phyloP scores from a whole-genome alignment of 345 rosid genomes.

The Aurinia saxatilis region DNA sequence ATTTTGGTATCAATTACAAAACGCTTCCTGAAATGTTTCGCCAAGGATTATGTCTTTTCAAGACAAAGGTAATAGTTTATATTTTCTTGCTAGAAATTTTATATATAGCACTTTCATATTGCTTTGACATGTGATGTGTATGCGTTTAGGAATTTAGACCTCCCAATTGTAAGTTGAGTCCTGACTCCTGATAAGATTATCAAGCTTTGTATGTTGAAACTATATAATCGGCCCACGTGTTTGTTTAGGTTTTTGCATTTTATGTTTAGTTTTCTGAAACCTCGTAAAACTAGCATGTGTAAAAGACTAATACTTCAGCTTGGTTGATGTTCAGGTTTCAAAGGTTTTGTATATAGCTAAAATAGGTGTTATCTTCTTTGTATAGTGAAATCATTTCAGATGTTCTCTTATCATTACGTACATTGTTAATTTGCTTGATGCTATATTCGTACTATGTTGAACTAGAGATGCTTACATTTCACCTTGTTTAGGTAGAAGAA shows the following conservation, averaged over 20 bases:
- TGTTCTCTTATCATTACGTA: background rate
- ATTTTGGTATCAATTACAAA: conserved; percentile 74
- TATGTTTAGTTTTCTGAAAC: background rate
- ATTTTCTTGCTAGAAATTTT: background rate
- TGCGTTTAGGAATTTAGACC: background rate
- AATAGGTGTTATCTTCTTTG: background rate
- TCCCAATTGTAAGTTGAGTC: background rate
- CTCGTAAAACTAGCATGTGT: background rate
- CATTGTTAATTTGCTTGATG: background rate
- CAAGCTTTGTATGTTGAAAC: conserved; percentile 1
- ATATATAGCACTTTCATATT: background rate
- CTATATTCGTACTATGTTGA: background rate
- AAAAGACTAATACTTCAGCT: background rate
- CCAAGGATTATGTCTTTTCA: conserved; percentile 76
- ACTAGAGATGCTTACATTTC: background rate
- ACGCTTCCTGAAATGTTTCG: conserved; percentile 62
- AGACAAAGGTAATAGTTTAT: conserved; percentile 47
- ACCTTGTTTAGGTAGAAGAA: conserved; percentile 55
- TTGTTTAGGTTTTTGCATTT: background rate
- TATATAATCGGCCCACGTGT: background rate
- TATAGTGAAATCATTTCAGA: background rate
- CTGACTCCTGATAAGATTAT: background rate
- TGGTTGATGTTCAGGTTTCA: background rate
- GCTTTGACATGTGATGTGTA: background rate
- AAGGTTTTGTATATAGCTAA: background rate